Conservation (phyloP, 352 stramenopile genomes). For the Globisporangium okanoganense region DNA sequence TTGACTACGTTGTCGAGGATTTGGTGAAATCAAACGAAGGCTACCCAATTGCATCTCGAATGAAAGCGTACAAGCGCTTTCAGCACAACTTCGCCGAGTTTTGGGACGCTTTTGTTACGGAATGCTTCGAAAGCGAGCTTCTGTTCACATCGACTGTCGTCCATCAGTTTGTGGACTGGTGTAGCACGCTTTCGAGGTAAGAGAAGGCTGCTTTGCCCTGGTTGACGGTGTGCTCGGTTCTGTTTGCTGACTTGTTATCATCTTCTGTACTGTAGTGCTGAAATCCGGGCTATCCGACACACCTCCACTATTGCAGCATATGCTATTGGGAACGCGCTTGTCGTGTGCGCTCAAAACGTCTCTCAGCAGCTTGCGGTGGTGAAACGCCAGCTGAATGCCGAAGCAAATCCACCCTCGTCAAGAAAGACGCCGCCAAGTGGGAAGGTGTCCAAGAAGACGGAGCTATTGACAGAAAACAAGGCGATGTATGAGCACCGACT, state of each 20-base stretch:
- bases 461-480: constrained; percentile 69
- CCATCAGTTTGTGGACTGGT: constrained; percentile 71
- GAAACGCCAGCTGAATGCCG: constrained; percentile 67
- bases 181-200: constrained; percentile 76
- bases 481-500: constrained; percentile 56
- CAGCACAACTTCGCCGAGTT: constrained; percentile 67
- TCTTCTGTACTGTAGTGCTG: constrained; percentile 39
- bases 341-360: constrained; percentile 45
- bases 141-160: constrained; percentile 68
- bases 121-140: constrained; percentile 80
- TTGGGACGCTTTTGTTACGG: constrained; percentile 71
- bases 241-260: neutral
- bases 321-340: constrained; percentile 60
- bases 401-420: constrained; percentile 23
- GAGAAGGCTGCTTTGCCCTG: neutral
- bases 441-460: constrained; percentile 39
- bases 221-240: neutral
- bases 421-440: constrained; percentile 14
- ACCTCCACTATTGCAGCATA: constrained; percentile 70
- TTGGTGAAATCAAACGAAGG: constrained; percentile 51
- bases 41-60: constrained; percentile 65
- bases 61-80: constrained; percentile 61
- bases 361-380: constrained; percentile 61
- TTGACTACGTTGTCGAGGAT: constrained; percentile 61
- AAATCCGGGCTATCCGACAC: constrained; percentile 80